phyloP scores from a whole-genome alignment of 2,329 filamentous ascomycete species.

The Paecilomyces sp. region DNA sequence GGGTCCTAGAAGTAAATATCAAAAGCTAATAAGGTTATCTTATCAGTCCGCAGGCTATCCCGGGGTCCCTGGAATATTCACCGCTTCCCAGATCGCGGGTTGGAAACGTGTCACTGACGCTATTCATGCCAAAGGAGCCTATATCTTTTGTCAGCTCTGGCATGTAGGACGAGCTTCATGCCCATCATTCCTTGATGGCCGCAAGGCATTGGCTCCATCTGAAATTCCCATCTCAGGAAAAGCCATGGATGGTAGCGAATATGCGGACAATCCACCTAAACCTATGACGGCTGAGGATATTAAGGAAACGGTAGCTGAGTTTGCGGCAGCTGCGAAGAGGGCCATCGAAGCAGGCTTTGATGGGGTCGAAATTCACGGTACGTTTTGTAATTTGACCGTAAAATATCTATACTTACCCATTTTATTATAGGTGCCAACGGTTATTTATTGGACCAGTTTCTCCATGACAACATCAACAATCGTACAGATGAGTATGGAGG shows the following conservation, averaged over 20 bases:
- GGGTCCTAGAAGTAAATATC: not conserved
- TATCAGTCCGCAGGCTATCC: constrained; percentile 20
- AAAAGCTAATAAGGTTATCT: not conserved
- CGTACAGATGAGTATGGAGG: constrained; percentile 45
- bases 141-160: constrained; percentile 29
- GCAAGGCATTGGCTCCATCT: constrained; percentile 16
- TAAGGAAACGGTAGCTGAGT: constrained; percentile 29
- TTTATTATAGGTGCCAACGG: constrained; percentile 58
- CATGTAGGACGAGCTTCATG: constrained; percentile 31
- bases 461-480: constrained; percentile 51
- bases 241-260: constrained; percentile 29
- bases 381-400: constrained; percentile 14
- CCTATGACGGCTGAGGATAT: constrained; percentile 34
- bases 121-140: constrained; percentile 23
- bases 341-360: constrained; percentile 44
- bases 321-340: constrained; percentile 35
- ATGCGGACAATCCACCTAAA: constrained; percentile 20
- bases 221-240: constrained; percentile 31
- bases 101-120: constrained; percentile 27
- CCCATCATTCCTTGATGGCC: constrained; percentile 30
- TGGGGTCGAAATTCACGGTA: constrained; percentile 41
- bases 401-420: constrained; percentile 18
- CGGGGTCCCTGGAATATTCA: constrained; percentile 23
- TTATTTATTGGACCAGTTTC: constrained; percentile 60
- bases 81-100: constrained; percentile 19